Conservation (phyloP, 2,329 filamentous ascomycete species). For the Cytospora paraplurivora region DNA sequence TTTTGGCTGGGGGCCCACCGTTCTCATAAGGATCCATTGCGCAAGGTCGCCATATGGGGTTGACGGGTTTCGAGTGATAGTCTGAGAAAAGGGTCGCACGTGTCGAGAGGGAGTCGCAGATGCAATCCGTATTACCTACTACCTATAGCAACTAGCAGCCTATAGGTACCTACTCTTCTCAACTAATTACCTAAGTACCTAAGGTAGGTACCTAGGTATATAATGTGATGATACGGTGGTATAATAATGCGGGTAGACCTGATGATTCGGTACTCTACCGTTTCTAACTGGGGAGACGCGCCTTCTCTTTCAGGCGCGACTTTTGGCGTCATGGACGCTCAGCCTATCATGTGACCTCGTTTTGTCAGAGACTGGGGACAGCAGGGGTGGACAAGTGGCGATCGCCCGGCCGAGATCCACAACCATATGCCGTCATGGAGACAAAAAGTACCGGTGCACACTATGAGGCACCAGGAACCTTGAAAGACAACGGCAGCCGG, state of each 20-base stretch:
- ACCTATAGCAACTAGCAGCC: background rate
- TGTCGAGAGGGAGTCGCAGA: too few relatives aligned
- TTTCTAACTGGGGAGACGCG: constrained; percentile 42
- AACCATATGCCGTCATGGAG: constrained; percentile 26
- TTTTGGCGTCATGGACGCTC: constrained; percentile 35
- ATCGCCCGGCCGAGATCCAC: constrained; percentile 10
- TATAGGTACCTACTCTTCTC: background rate
- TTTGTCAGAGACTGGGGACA: constrained; percentile 25
- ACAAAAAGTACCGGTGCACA: constrained; percentile 1
- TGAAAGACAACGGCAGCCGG: background rate
- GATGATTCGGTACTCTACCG: too few relatives aligned
- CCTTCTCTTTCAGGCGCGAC: constrained; percentile 36
- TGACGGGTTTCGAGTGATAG: background rate
- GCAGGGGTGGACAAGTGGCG: background rate
- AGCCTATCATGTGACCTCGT: constrained; percentile 46
- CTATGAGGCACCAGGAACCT: too few relatives aligned
- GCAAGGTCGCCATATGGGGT: constrained; percentile 32
- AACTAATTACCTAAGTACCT: background rate
- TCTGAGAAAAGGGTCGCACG: background rate
- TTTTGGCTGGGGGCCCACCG: constrained; percentile 25
- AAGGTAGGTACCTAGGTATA: background rate
- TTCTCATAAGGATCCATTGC: constrained; percentile 25
- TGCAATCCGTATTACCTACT: too few relatives aligned
- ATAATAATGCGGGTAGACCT: too few relatives aligned
- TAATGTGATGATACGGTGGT: too few relatives aligned